A percentile compares a stretch with the other conserved stretches of the same genome.
phyloP scores from a whole-genome alignment of 805 yeast genomes.

The Suhomyces canberraensis region DNA sequence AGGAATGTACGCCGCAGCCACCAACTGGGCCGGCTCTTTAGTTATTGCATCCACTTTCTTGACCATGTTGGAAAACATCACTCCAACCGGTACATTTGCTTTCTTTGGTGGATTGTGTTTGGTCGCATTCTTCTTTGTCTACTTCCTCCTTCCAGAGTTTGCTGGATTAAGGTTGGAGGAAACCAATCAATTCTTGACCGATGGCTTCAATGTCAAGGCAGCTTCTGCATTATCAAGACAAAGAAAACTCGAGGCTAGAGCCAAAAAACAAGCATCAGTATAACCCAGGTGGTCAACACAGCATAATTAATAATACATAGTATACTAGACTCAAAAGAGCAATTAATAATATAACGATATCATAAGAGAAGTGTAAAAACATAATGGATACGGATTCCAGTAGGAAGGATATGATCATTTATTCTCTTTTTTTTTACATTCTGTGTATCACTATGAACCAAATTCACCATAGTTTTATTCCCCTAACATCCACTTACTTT shows the following conservation, averaged over 20 bases:
- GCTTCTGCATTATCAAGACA: conserved; percentile 38
- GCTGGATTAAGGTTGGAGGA: conserved; percentile 89
- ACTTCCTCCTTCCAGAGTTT: conserved; percentile 88
- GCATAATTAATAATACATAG: too few species aligned
- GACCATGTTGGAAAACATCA: conserved; percentile 88
- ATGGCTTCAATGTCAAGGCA: conserved; percentile 78
- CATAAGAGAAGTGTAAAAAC: too few species aligned
- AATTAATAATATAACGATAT: too few species aligned
- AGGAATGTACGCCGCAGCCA: conserved; percentile 83
- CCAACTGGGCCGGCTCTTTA: conserved; percentile 94
- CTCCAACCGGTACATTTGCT: conserved; percentile 93
- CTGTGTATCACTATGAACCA: too few species aligned
- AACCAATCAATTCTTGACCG: conserved; percentile 73
- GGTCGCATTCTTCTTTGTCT: conserved; percentile 68
- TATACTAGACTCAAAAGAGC: too few species aligned
- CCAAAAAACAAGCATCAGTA: neutral
- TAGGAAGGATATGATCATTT: too few species aligned
- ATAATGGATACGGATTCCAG: too few species aligned
- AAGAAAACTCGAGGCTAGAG: conserved; percentile 24
- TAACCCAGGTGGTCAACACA: too few species aligned
- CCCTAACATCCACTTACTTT: too few species aligned
- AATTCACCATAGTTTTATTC: too few species aligned
- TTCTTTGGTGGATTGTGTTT: conserved; percentile 82
- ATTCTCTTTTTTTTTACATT: too few species aligned
- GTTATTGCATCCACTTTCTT: conserved; percentile 88